These are phyloP conservation scores for Handroanthus guayacan DNA, from an alignment of 257 asterid species.

Conservation along the genomic window DNA sequence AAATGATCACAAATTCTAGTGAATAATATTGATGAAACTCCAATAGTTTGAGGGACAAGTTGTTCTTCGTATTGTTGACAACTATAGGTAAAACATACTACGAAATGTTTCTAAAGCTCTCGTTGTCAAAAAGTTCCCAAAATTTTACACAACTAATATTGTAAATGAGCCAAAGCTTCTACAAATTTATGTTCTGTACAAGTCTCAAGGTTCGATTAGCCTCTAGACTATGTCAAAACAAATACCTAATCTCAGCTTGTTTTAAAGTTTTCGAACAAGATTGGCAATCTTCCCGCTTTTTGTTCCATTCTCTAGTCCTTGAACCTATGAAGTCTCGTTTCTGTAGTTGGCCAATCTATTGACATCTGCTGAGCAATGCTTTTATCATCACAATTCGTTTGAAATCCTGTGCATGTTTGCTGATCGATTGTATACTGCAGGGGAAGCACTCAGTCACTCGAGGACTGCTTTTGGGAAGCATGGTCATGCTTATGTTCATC, in stretches of 20 bases:
- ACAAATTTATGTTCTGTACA: no score
- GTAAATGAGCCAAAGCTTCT: no score
- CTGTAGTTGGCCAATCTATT: slow-evolving; percentile 17
- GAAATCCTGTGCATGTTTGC: no score
- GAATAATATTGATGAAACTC: background rate
- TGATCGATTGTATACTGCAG: background rate
- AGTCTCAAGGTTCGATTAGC: no score
- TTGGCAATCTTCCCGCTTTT: slow-evolving; percentile 2
- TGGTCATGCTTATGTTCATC: slow-evolving; percentile 5
- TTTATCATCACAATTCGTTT: background rate
- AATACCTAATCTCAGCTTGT: no score
- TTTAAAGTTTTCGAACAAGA: no score
- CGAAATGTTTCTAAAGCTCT: no score
- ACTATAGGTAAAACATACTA: no score
- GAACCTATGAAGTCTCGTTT: slow-evolving; percentile 27
- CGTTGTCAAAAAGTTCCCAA: no score
- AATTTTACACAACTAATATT: no score
- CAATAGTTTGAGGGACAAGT: background rate
- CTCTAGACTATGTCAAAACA: no score
- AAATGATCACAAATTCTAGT: background rate
- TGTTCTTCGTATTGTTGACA: background rate
- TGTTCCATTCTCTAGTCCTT: slow-evolving; percentile 22
- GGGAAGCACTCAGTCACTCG: slow-evolving; percentile 2
- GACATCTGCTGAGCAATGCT: slow-evolving; percentile 16
- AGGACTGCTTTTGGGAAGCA: slow-evolving; percentile 9